Evolutionary conservation across 169 alveolate genomes (phyloP), one percentile per base, ranked within the genome.

Genomic region (Plasmodium gaboni): DNA sequence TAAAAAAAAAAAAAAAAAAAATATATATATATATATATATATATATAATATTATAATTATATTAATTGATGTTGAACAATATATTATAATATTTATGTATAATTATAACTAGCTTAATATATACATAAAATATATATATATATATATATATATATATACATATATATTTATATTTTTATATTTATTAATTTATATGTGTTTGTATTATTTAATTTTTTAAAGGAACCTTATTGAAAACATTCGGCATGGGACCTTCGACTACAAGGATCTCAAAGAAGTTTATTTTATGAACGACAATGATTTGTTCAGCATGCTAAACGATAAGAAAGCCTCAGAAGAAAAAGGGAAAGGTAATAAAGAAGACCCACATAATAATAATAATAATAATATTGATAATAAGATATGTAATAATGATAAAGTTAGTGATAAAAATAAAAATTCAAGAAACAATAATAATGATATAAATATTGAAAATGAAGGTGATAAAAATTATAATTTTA

Each of bases 201-300:
- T n/a, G n/a, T n/a, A 60, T 7, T 7, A 5, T 7, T n/a, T 26
- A 9, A 48, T 57, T 60, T 32, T n/a, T 17, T 13, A 24, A 67
- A 76, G 88, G 24, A 51, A 61, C 15, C 65, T 63, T 2, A 76
- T 76, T 44, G 88, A 76, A 32, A 55, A 76, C 38, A 76, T 76
- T 46, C 22, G 88, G 10, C 46, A 26, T 10, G 88, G 88, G 26
- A 63, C 88, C 15, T 76, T 63, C 59, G 44, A 76, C 57, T 76
- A 76, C 74, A 76, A 76, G 44, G 74, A 76, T 32, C 57, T 76
- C 32, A 60, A 61, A 44, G 88, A 76, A 46, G 28, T 76, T 19
- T 64, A 76, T 38, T 76, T 76, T 53, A 76, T 76, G 88, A 76
- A 76, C 57, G 88, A 76, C 59, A 19, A 24, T 17, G 88, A 76